Percentiles rank a stretch among this genome's conserved stretches.
Conservation (phyloP, 1,284 basidiomycete genomes). For the Ganoderma lingzhi region DNA sequence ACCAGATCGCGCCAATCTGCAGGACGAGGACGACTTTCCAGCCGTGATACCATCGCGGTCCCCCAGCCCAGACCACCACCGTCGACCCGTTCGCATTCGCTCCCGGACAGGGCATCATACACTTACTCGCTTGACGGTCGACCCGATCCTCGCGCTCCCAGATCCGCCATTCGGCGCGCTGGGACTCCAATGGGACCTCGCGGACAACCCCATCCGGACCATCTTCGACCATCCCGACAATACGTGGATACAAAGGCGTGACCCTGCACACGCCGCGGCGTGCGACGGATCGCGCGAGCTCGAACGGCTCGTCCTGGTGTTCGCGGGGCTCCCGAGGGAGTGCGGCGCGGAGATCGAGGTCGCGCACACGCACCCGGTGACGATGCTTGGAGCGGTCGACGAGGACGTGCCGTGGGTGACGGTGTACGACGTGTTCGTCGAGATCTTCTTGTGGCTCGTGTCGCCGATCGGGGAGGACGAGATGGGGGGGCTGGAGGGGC, state of each 20-base stretch:
- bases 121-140: not conserved
- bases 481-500: constrained; percentile 3
- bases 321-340: constrained; percentile 15
- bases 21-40: not conserved
- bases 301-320: constrained; percentile 16
- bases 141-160: constrained; percentile 8
- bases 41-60: not conserved
- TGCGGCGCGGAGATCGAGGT: too few species aligned
- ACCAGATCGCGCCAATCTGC: not conserved
- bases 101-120: too few species aligned
- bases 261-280: not conserved
- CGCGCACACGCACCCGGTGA: too few species aligned
- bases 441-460: constrained; percentile 21
- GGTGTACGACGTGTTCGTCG: too few species aligned
- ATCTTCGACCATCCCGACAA: constrained; percentile 1
- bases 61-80: not conserved
- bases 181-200: constrained; percentile 5
- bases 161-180: not conserved
- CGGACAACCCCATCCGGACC: not conserved
- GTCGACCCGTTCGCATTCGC: not conserved
- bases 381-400: too few species aligned
- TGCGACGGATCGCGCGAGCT: not conserved
- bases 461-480: constrained; percentile 14
- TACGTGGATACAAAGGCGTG: not conserved
- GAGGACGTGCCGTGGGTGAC: too few species aligned